Evolutionary conservation across 2,329 filamentous ascomycete species (phyloP).

Genomic region (Ascochyta fabae): DNA sequence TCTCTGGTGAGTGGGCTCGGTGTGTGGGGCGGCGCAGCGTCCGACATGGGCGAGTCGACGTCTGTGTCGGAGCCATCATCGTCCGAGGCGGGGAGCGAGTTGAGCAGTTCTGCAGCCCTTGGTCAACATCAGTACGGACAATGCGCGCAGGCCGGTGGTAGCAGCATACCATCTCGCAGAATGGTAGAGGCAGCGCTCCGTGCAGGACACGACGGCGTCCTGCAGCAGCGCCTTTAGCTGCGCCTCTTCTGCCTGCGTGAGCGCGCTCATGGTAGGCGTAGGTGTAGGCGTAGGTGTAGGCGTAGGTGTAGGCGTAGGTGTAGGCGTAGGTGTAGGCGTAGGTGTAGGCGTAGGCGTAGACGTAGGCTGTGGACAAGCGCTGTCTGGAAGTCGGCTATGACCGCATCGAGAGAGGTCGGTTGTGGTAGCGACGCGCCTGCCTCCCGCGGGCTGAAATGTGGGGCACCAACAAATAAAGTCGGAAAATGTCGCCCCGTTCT

Average conservation of each 20-base stretch:
- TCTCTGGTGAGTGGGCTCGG: slow-evolving; percentile 63
- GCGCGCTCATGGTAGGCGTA: slow-evolving; percentile 27
- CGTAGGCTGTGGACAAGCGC: neutral
- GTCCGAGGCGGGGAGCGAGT: slow-evolving; percentile 71
- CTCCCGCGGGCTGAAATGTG: slow-evolving; percentile 19
- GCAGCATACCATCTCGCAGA: slow-evolving; percentile 85
- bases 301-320: too few relatives aligned
- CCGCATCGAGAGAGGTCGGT: slow-evolving; percentile 15
- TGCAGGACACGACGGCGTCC: slow-evolving; percentile 87
- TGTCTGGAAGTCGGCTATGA: slow-evolving; percentile 18
- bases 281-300: too few relatives aligned
- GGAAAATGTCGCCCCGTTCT: slow-evolving; percentile 24
- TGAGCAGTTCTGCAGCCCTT: slow-evolving; percentile 94
- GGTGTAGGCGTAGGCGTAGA: too few relatives aligned
- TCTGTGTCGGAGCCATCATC: slow-evolving; percentile 63
- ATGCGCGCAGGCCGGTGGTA: neutral
- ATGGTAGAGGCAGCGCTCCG: slow-evolving; percentile 92
- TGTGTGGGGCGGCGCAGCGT: slow-evolving; percentile 53
- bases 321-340: too few relatives aligned
- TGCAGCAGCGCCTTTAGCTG: slow-evolving; percentile 79
- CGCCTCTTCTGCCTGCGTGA: slow-evolving; percentile 53
- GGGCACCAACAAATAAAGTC: slow-evolving; percentile 29
- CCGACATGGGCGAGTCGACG: slow-evolving; percentile 65
- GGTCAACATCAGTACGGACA: slow-evolving; percentile 35
- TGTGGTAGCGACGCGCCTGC: slow-evolving; percentile 25